Base-by-base conservation (phyloP, 2,329 filamentous ascomycete genomes). In the Curvularia verruculosa region DNA sequence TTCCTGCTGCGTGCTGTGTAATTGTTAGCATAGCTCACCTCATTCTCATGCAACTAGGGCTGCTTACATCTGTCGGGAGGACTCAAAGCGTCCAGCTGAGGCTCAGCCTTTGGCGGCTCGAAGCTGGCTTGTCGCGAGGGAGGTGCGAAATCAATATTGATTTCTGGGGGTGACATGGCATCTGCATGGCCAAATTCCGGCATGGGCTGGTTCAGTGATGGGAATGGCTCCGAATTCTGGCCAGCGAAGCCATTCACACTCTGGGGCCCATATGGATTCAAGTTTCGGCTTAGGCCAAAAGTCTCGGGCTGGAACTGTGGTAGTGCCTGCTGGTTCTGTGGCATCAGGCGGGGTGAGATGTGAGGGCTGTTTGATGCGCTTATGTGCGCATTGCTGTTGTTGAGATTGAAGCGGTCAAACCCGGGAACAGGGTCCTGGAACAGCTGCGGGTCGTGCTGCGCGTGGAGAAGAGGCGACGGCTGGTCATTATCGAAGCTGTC, bases 121-220 rank as follows among this genome's bases (percentile, higher is more conserved):
- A 90, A 89, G 65, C 82, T 86, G 51, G 82, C 84, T 68, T 85
- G 85, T 56, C 84, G 80, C 50, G 89, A 85, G 8, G 88, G 88
- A 23, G 93, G 93, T 15, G 92, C 93, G 75, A 91, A 92, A 73
- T 96, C 91, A 67, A 97, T 95, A 72, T 95, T 96, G 77, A 97
- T 97, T 49, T 93, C 91, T 0, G 93, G 93, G n/a, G 93, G 91
- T 3, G 89, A 89, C 88, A 96, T 95, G 65, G 90, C 84, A 48
- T 88, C 85, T 44, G 85, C 86, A 71, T 85, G 87, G 5, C 86
- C 85, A 72, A 90, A 84, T 55, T 93, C 89, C 28, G 78, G 74
- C 23, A 78, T 78, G 78, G 55, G 79, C 36, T 82, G 77, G 63
- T 82, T 79, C 59, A 82, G 75, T 50, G 81, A 76, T 3, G 80